Evolutionary conservation across 2,329 filamentous ascomycete genomes (phyloP).

Genomic region (Ophiognomonia clavigignenti-juglandacearum): DNA sequence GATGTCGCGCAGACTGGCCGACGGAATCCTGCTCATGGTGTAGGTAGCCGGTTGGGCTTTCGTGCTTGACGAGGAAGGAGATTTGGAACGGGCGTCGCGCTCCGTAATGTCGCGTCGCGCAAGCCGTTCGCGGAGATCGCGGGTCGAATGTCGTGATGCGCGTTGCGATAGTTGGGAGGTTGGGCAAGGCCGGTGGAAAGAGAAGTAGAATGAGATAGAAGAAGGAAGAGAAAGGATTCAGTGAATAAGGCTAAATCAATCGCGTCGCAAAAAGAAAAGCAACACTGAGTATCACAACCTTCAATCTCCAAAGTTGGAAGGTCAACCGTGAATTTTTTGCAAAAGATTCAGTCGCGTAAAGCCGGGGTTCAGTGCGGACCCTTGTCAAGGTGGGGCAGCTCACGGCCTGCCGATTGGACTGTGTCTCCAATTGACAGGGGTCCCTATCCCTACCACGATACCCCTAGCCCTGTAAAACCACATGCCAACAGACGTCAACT

Average conservation of each 20-base stretch:
- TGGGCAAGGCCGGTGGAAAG: no score
- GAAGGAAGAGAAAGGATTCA: neutral
- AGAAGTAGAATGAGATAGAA: no score
- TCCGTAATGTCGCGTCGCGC: neutral
- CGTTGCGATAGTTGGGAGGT: neutral
- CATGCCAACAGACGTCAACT: neutral
- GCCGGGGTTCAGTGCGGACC: no score
- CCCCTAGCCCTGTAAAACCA: neutral
- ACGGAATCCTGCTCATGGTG: slow-evolving; percentile 9
- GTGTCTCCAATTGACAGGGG: slow-evolving; percentile 14
- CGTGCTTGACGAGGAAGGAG: no score
- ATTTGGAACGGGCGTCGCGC: neutral
- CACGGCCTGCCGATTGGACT: slow-evolving; percentile 17
- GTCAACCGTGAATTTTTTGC: slow-evolving; percentile 12
- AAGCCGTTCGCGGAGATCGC: neutral
- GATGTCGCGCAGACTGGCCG: slow-evolving; percentile 13
- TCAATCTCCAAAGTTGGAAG: neutral
- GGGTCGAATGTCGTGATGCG: neutral
- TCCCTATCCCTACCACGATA: neutral
- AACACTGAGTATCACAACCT: neutral
- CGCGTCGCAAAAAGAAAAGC: neutral
- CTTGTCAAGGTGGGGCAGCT: slow-evolving; percentile 15
- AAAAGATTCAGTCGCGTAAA: slow-evolving; percentile 13
- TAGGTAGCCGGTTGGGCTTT: neutral
- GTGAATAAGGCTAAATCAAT: no score